phyloP scores from a whole-genome alignment of 2,329 filamentous ascomycete species.

The Talaromyces sp. region DNA sequence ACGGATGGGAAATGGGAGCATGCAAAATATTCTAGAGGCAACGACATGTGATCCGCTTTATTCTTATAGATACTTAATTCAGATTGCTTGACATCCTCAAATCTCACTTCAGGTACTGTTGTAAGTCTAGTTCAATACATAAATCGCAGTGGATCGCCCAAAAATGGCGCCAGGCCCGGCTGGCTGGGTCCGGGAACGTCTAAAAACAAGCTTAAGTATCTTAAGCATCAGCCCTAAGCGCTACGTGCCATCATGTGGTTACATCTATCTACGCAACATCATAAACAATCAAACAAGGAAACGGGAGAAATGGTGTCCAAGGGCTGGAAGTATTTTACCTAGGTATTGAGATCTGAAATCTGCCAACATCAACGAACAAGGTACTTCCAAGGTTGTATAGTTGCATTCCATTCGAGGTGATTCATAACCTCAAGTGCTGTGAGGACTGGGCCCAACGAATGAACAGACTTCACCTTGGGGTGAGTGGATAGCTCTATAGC shows the following conservation, averaged over 20 bases:
- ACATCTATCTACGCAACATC: neutral
- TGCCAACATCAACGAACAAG: neutral
- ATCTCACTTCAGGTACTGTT: neutral
- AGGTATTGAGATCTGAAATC: neutral
- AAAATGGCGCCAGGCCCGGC: neutral
- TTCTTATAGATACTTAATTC: slow-evolving; percentile 22
- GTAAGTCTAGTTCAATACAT: neutral
- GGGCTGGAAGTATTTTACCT: neutral
- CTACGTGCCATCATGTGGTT: neutral
- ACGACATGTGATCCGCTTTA: slow-evolving; percentile 20
- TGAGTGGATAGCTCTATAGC: neutral
- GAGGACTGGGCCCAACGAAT: neutral
- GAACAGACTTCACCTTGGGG: neutral
- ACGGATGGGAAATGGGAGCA: slow-evolving; percentile 17
- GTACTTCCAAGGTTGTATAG: neutral
- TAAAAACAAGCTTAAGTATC: slow-evolving; percentile 17
- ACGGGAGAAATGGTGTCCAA: neutral
- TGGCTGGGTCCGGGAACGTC: neutral
- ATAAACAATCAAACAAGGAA: neutral
- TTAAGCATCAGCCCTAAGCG: neutral
- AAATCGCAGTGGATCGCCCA: slow-evolving; percentile 4
- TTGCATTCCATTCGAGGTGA: neutral
- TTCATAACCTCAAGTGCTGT: neutral
- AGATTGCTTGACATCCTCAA: neutral
- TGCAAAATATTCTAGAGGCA: slow-evolving; percentile 16